Base-by-base conservation (phyloP, 768 basidiomycete species). In the Epithele typhae region DNA sequence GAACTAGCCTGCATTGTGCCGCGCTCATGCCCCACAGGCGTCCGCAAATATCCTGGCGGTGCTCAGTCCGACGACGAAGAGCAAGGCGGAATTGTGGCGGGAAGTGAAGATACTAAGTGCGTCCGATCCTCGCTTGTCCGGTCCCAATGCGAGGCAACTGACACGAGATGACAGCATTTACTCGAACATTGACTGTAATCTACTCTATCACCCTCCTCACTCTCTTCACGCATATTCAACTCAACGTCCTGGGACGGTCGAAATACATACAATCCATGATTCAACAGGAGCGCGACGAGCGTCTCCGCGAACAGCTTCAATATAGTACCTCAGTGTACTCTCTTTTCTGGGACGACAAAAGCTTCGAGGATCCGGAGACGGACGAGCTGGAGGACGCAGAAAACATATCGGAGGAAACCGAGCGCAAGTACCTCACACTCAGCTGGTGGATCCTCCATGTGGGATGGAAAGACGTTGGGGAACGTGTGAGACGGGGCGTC, bases 401-500 rank as follows among this genome's bases (percentile, higher is more conserved):
- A 17, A 59, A 59, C 18, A 66, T 83, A 6, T 69, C 64, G 25
- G 83, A 85, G 27, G 85, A 85, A 44, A 79, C 81, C 5, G 92
- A 94, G 63, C 72, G 79, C 49, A 79, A 82, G 59, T 97, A 82
- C 60, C 68, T 96, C 40, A 91, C 87, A 0, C 76, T 94, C 56
- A 88, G 83, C 32, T 97, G 92, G 92, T 95, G 92, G 92, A 71
- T 95, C 9, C 58, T 95, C 45, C 84, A 96, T 59, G 85, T 92
- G 3, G 92, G 94, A 0, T 95, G 93, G 92, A 87, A 84, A 55
- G 84, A 85, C 48, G 75, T 97, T 0, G 81, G 78, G 0, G 80
- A 81, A 53, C 70, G 88, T 32, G 87, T 93, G 0, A 68, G 82
- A 54, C 67, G 75, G 25, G 85, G 78, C 0, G 90, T 93, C 0